Conservation (phyloP, 2,329 filamentous ascomycete species). For the Fusarium vanettenii region DNA sequence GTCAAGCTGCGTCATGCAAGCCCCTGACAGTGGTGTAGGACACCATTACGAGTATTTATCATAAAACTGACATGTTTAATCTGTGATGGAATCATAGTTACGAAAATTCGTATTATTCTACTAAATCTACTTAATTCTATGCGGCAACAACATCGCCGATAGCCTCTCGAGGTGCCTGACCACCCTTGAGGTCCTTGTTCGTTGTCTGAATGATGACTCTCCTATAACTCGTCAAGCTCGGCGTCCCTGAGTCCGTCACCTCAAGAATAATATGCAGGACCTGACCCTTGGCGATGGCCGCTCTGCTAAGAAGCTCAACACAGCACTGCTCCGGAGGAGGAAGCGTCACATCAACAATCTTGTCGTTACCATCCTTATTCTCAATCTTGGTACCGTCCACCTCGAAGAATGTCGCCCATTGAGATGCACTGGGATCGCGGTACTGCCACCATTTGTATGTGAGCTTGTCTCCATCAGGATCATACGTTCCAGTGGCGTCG, state of each 20-base stretch:
- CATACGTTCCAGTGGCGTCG: conserved; percentile 58
- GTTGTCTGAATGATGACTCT: conserved; percentile 53
- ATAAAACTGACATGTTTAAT: not conserved
- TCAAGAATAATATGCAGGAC: conserved; percentile 62
- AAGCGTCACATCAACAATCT: conserved; percentile 49
- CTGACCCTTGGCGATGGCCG: conserved; percentile 54
- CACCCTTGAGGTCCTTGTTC: conserved; percentile 46
- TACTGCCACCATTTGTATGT: conserved; percentile 64
- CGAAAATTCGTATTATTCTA: not conserved
- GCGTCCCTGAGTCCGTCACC: conserved; percentile 57
- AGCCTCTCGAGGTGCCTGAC: conserved; percentile 17
- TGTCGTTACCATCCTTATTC: conserved; percentile 29
- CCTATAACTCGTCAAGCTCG: conserved; percentile 59
- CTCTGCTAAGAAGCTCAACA: conserved; percentile 47
- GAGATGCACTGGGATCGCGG: conserved; percentile 48
- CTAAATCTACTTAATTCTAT: not conserved
- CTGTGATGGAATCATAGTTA: too few relatives aligned
- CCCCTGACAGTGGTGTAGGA: not conserved
- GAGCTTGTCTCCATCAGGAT: conserved; percentile 57
- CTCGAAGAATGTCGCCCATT: conserved; percentile 54
- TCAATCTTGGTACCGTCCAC: conserved; percentile 48
- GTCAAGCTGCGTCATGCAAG: not conserved
- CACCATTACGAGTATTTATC: not conserved
- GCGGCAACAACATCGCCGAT: conserved; percentile 19
- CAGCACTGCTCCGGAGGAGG: conserved; percentile 54